Conservation (phyloP, 2,329 filamentous ascomycete species). For the Calonectria montana region DNA sequence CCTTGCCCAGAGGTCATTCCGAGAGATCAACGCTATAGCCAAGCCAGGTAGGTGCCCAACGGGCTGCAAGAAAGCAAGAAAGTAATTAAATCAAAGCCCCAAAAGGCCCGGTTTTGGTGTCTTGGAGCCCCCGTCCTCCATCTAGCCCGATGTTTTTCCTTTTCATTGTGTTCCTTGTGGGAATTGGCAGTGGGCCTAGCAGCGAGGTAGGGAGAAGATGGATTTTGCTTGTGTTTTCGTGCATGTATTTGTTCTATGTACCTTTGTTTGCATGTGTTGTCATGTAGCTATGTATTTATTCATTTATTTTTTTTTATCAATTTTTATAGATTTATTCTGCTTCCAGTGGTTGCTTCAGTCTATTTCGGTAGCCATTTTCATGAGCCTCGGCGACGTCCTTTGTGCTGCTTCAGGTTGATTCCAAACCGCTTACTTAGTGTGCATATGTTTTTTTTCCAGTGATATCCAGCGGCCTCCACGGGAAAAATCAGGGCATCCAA, state of each 20-base stretch:
- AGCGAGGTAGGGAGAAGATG: background rate
- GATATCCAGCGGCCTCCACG: conserved; percentile 5
- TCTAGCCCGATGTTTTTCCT: conserved; percentile 3
- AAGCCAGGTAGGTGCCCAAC: conserved; percentile 4
- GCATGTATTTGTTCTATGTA: no score
- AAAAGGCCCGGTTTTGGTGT: background rate
- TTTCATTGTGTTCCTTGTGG: background rate
- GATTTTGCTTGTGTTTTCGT: no score
- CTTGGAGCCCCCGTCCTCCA: background rate
- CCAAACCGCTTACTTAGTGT: background rate
- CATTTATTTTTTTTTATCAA: no score
- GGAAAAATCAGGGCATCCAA: background rate
- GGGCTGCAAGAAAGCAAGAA: conserved; percentile 1
- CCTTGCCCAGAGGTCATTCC: background rate
- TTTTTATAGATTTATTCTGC: background rate
- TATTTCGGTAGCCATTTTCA: background rate
- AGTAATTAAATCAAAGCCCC: conserved; percentile 1
- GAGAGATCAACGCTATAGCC: conserved; percentile 1
- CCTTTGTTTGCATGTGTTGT: no score
- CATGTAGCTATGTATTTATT: no score
- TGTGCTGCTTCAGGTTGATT: background rate
- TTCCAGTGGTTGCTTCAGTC: background rate
- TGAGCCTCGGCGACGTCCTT: background rate
- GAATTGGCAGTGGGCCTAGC: background rate
- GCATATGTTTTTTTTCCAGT: conserved; percentile 5